Conservation (phyloP, 352 stramenopile species). For the Phytopythium vexans region DNA sequence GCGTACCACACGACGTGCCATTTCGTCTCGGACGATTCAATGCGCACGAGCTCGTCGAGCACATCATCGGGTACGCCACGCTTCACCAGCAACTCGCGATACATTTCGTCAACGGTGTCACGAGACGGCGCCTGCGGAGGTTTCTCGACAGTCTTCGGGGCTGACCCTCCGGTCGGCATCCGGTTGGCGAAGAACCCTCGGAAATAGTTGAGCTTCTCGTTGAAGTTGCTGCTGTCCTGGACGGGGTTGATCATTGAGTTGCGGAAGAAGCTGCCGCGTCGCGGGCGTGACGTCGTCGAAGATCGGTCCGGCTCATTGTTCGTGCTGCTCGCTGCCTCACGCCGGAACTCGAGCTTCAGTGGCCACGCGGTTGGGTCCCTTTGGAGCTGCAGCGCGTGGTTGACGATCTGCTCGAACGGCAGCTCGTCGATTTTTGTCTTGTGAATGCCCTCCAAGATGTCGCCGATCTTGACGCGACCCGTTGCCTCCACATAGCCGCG, state of each 20-base stretch:
- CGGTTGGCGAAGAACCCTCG: constrained; percentile 80
- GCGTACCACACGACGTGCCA: constrained; percentile 85
- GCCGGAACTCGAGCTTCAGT: constrained; percentile 72
- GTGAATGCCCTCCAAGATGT: constrained; percentile 81
- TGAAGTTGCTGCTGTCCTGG: constrained; percentile 69
- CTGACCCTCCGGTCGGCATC: constrained; percentile 67
- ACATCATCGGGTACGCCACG: constrained; percentile 80
- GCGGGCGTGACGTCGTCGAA: constrained; percentile 24
- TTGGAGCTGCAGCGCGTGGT: constrained; percentile 71
- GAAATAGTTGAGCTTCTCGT: constrained; percentile 87
- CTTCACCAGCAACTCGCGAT: constrained; percentile 73
- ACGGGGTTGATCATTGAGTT: constrained; percentile 60
- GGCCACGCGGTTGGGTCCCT: constrained; percentile 66
- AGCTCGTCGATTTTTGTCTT: constrained; percentile 76
- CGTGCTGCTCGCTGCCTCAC: constrained; percentile 27
- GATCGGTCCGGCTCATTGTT: constrained; percentile 22
- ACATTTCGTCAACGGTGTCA: constrained; percentile 86
- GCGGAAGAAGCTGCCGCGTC: constrained; percentile 75
- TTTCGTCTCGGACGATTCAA: constrained; percentile 82
- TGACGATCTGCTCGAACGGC: constrained; percentile 82
- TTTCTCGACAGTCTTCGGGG: constrained; percentile 69
- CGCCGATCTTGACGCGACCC: constrained; percentile 66
- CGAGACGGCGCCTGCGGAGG: constrained; percentile 46
- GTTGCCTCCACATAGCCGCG: constrained; percentile 73
- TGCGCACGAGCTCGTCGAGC: constrained; percentile 81